Conservation (phyloP, 1,284 basidiomycete genomes). For the Austroboletus novae-zelandiae region DNA sequence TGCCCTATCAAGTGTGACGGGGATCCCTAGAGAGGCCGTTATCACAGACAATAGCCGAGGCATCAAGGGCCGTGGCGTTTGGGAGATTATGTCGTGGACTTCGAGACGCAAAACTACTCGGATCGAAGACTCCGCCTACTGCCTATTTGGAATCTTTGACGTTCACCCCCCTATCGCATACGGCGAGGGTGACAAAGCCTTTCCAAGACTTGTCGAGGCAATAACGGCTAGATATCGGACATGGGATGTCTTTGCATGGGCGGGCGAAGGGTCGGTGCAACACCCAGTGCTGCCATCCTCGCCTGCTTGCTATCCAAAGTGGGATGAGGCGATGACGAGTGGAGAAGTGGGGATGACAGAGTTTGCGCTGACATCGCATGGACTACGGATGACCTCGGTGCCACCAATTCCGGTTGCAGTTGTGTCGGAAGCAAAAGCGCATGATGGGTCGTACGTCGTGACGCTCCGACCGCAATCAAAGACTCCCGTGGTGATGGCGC, state of each 20-base stretch:
- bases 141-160: constrained; percentile 21
- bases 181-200: constrained; percentile 6
- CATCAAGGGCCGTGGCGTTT: constrained; percentile 12
- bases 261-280: constrained; percentile 15
- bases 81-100: constrained; percentile 7
- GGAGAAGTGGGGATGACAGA: constrained; percentile 7
- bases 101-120: constrained; percentile 27
- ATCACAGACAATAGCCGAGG: constrained; percentile 22
- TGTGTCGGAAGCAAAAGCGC: background rate
- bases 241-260: constrained; percentile 27
- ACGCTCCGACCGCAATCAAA: too few species aligned
- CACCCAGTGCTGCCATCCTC: constrained; percentile 16
- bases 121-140: constrained; percentile 24
- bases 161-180: constrained; percentile 17
- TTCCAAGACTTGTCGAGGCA: constrained; percentile 15
- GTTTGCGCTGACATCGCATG: constrained; percentile 15
- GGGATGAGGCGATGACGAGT: constrained; percentile 12
- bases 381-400: constrained; percentile 18
- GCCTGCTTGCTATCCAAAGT: constrained; percentile 21
- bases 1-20: constrained; percentile 15
- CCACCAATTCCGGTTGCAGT: constrained; percentile 21
- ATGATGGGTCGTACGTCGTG: background rate
- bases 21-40: constrained; percentile 18
- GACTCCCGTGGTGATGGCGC: background rate
- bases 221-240: constrained; percentile 5